Base-by-base conservation (phyloP, 2,329 filamentous ascomycete species). In the Pseudogymnoascus sp. region DNA sequence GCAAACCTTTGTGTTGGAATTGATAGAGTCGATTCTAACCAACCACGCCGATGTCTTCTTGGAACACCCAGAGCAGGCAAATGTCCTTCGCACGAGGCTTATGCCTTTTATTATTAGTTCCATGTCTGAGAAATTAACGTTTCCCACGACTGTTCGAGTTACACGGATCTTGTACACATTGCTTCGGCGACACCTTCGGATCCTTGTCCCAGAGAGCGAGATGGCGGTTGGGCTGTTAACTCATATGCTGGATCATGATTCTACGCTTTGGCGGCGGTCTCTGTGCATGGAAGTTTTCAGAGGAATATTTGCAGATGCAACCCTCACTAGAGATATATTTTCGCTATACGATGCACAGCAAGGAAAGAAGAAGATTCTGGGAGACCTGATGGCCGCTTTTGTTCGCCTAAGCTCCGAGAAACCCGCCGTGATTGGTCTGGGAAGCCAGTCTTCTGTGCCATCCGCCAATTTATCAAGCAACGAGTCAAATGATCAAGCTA, bases 351-450 rank as follows among this genome's bases (percentile, higher is more conserved):
- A 99, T 71, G 82, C 83, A 11, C 78, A 84, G 59, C 80, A 90
- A 44, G 86, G 84, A 3, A 84, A 88, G 68, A 93, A 87, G 68
- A 80, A 87, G 59, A 84, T 97, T 17, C 77, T 99, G 21, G 88
- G 89, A 68, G 88, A 92, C 62, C 80, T 97, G 63, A 88, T 94
- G 64, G 89, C 90, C 8, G 87, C 89, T 0, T 92, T 99, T 70
- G 94, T 97, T n/a, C 85, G 92, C 11, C 78, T 97, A 7, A 93
- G 93, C 61, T 92, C 92, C 0, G 94, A 99, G 71, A 96, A 92
- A 69, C 94, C 94, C 1, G 78, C 84, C 0, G 80, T 96, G 26
- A 97, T 99, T 64, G 94, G 94, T 0, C 82, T 97, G 2, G 88
- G 92, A 4, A 87, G 90, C 64, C 91, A 96, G 67, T 97, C 94